phyloP scores from a whole-genome alignment of 441 rosid species.

The Erysimum cheiri region DNA sequence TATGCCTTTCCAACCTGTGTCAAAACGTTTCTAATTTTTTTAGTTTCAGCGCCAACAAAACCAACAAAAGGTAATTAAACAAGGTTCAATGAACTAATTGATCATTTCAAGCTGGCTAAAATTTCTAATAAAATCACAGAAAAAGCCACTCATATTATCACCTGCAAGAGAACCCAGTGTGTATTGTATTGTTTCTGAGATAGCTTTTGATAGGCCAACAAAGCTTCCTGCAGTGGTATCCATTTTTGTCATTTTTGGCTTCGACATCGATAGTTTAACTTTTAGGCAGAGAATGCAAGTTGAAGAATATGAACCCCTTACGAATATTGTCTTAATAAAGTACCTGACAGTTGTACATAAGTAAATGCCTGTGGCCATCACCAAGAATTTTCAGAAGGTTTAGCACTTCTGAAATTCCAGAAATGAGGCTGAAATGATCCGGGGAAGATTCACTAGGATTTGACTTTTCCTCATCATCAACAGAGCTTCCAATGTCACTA shows the following conservation, averaged over 20 bases:
- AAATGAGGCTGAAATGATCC: conserved; percentile 42
- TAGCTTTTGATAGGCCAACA: conserved; percentile 52
- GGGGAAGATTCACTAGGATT: conserved; percentile 40
- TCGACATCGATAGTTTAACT: conserved; percentile 13
- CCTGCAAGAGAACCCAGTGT: conserved; percentile 65
- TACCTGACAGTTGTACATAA: conserved; percentile 60
- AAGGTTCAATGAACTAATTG: conserved; percentile 3
- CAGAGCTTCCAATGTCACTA: conserved; percentile 46
- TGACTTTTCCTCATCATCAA: conserved; percentile 47
- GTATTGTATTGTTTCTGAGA: conserved; percentile 62
- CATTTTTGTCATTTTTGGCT: conserved; percentile 18
- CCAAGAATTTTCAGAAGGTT: conserved; percentile 58
- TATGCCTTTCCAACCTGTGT: conserved; percentile 85
- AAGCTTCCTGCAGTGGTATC: conserved; percentile 54
- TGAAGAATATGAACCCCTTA: conserved; percentile 22
- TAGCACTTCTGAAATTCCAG: conserved; percentile 53
- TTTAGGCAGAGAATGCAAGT: conserved; percentile 1
- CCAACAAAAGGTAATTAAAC: not conserved
- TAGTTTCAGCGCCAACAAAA: conserved; percentile 2
- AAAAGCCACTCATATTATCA: conserved; percentile 27
- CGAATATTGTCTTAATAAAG: conserved; percentile 16
- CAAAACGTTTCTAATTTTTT: conserved; percentile 24
- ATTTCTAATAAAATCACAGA: not conserved
- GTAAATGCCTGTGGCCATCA: conserved; percentile 58
- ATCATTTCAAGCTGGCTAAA: conserved; percentile 9